Conservation (phyloP, 306 rosid genomes). For the Inga laurina region DNA sequence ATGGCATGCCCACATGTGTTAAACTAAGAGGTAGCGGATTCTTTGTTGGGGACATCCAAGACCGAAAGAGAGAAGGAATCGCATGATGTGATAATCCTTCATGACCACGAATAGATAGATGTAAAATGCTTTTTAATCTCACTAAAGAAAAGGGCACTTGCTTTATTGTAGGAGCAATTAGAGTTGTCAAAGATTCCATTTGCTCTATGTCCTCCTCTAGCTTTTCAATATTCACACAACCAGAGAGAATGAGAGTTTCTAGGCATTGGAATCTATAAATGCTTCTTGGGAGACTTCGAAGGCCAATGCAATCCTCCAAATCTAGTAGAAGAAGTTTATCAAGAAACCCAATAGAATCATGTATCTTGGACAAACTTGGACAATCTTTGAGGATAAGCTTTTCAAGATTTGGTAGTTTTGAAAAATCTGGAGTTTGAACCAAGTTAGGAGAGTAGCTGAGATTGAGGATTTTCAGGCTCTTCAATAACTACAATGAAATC, state of each 20-base stretch:
- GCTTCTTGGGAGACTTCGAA: background rate
- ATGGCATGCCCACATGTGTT: background rate
- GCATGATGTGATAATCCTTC: background rate
- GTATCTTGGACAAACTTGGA: background rate
- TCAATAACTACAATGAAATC: background rate
- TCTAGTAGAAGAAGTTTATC: background rate
- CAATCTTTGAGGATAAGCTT: background rate
- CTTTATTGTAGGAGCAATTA: background rate
- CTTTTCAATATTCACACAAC: background rate
- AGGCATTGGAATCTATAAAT: background rate
- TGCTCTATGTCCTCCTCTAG: background rate
- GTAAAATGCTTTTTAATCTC: background rate
- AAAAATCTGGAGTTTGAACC: background rate
- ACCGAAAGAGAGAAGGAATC: background rate
- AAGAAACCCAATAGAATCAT: background rate
- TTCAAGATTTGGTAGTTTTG: background rate
- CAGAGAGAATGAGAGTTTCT: background rate
- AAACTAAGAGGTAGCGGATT: background rate
- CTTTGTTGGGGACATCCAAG: background rate
- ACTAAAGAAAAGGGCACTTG: background rate
- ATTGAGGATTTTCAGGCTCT: background rate
- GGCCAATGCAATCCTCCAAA: background rate
- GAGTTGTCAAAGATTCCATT: background rate
- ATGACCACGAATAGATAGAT: background rate
- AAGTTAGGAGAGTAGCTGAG: background rate